A percentile compares a stretch with the other conserved stretches of the same genome.
These are phyloP conservation scores for Macrocybe gigantea DNA, from an alignment of 768 basidiomycete species.

Conservation along the genomic window DNA sequence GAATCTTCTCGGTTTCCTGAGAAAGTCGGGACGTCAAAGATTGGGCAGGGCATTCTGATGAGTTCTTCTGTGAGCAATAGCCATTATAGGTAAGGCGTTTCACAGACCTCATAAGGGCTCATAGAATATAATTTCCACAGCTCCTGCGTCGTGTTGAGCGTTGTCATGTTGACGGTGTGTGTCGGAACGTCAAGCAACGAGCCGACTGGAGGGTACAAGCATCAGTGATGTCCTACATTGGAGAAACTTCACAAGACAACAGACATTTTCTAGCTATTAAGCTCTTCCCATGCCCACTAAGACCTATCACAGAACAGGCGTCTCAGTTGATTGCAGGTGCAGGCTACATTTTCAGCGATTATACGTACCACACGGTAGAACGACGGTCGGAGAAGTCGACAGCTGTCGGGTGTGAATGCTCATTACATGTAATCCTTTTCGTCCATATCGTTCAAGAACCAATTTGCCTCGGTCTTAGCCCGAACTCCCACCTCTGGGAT, in stretches of 20 bases:
- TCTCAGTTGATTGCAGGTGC: too few relatives aligned
- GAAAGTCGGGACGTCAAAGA: constrained; percentile 1
- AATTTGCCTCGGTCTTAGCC: constrained; percentile 31
- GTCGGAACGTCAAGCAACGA: constrained; percentile 72
- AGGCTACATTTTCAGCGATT: too few relatives aligned
- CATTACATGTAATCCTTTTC: constrained; percentile 44
- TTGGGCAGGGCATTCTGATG: too few relatives aligned
- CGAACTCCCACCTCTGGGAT: constrained; percentile 28
- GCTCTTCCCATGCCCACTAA: constrained; percentile 84
- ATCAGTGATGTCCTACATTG: too few relatives aligned
- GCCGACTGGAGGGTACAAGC: constrained; percentile 46
- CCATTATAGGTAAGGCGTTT: too few relatives aligned
- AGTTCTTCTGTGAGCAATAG: too few relatives aligned
- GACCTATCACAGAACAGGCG: constrained; percentile 37
- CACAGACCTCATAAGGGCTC: constrained; percentile 64
- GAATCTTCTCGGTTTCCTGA: constrained; percentile 84
- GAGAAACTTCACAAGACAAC: too few relatives aligned
- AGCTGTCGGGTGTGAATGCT: constrained; percentile 67
- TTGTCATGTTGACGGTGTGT: constrained; percentile 87
- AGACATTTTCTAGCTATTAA: constrained; percentile 73
- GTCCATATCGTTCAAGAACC: constrained; percentile 45
- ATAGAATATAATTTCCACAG: constrained; percentile 82
- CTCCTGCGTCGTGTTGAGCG: constrained; percentile 68
- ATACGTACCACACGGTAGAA: constrained; percentile 64
- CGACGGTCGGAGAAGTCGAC: constrained; percentile 64